Base-by-base conservation (phyloP, 1,139 yeast genomes). In the Zhuliangozyma parablackwelliae region DNA sequence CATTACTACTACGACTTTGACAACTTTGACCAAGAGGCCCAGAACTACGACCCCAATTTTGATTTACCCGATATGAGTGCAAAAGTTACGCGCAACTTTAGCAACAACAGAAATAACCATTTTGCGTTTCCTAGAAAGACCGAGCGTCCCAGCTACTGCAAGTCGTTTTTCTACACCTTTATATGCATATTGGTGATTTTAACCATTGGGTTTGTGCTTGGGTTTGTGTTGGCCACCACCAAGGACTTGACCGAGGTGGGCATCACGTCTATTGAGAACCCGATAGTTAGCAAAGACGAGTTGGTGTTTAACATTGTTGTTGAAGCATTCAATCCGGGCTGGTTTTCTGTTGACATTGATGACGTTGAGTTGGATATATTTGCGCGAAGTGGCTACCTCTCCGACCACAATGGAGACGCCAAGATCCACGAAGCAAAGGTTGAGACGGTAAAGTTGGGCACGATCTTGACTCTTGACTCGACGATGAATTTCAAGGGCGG, bases 321-420 rank as follows among this genome's bases (percentile, higher is more conserved):
- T 16, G 82, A 80, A 44, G 95, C 95, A 1, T 76, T 82, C 47
- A 92, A 92, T 56, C 97, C 97, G 1, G 96, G 97, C 0, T 75
- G 87, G 66, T 72, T 84, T 49, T 72, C 86, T 1, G 78, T 90
- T 5, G 69, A 70, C 6, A 69, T 90, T 3, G 69, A 69, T 32
- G 78, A 80, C 7, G 82, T 83, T 6, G 94, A 88, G 49, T 58
- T 92, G 33, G 97, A 90, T 55, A 70, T 92, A 3, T 92, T 92
- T 66, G 97, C 97, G 1, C 82, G 84, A 49, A 79, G 94, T 37
- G 75, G 81, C 6, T 79, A 76, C 51, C 43, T 69, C 23, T 59
- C 61, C 2, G 60, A 53, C 8, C 44, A 42, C 10, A 43, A 40
- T n/a, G 41, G 37, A 21, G 32, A 30, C 11, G 31, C 16, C 10